phyloP scores from a whole-genome alignment of 2,329 filamentous ascomycete genomes.

The Clonostachys rhizophaga region DNA sequence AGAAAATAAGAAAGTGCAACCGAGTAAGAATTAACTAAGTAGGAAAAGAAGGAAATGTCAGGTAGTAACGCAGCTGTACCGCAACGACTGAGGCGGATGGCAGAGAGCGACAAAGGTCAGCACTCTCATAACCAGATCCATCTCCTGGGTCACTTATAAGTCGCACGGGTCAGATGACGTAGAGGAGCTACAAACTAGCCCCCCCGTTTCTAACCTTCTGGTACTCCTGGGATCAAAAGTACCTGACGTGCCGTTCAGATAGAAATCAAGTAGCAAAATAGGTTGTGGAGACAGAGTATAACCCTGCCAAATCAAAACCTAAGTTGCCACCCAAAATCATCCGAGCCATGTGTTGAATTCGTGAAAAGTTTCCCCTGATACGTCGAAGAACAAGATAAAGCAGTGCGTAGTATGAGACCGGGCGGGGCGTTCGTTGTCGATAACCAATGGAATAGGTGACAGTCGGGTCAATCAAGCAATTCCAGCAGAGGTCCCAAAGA shows the following conservation, averaged over 20 bases:
- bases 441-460: neutral
- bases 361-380: constrained; percentile 19
- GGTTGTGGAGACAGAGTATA: neutral
- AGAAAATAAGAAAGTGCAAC: neutral
- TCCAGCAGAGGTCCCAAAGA: neutral
- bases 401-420: constrained; percentile 22
- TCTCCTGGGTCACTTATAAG: no score
- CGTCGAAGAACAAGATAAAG: constrained; percentile 38
- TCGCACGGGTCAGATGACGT: neutral
- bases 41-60: constrained; percentile 13
- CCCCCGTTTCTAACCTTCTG: no score
- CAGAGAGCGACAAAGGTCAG: neutral
- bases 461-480: neutral
- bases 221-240: constrained; percentile 9
- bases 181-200: no score
- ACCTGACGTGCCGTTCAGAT: constrained; percentile 35
- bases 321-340: constrained; percentile 14
- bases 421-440: neutral
- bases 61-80: constrained; percentile 24
- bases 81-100: constrained; percentile 22
- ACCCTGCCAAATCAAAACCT: neutral
- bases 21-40: constrained; percentile 6
- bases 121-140: neutral
- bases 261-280: constrained; percentile 9
- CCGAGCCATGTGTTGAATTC: constrained; percentile 32